Evolutionary conservation across 1,139 yeast genomes (phyloP), one percentile per base, ranked within the genome.

Genomic region (Saccharomyces uvarum): DNA sequence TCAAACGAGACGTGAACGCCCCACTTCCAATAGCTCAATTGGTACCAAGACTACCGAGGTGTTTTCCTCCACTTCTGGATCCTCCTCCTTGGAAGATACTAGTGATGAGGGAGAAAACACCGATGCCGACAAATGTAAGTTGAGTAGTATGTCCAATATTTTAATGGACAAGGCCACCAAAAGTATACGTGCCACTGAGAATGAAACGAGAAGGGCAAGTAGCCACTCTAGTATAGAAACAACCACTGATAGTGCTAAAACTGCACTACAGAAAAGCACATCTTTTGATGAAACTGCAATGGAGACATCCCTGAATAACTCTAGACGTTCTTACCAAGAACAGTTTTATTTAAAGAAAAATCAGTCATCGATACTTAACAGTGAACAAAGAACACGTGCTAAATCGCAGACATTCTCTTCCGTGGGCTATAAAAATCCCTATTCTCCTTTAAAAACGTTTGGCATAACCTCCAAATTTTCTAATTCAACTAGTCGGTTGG

Each of bases 1-100:
- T 5, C 44, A 38, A 38, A 50, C 54, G 13, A 60, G 55, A 49
- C 51, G 49, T 41, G 69, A 63, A 47, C 55, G 72, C 38, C 71
- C 72, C 2, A 59, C 67, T 9, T 68, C 71, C 3, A 63, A 68
- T 52, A 71, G 66, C 47, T 67, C 71, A 5, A 66, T 68, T 1
- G 62, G 63, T 9, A 67, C 71, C 9, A 62, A 60, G 24, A 61
- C 66, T 7, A 60, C 69, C 2, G 70, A 65, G 19, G 48, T 66
- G 16, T 67, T 66, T 28, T 67, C 68, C 14, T 63, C 69, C 2
- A 57, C 57, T 21, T 31, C 53, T 9, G 21, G 24, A 8, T 14
- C 56, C 58, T 11, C 54, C 57, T 9, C 57, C 56, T 24, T 58
- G 27, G 54, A 54, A 27, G 61, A 57, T 33, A 38, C 44, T 21